These are phyloP conservation scores for Rhodomyrtus tomentosa DNA, from an alignment of 345 rosid genomes.

Conservation along the genomic window DNA sequence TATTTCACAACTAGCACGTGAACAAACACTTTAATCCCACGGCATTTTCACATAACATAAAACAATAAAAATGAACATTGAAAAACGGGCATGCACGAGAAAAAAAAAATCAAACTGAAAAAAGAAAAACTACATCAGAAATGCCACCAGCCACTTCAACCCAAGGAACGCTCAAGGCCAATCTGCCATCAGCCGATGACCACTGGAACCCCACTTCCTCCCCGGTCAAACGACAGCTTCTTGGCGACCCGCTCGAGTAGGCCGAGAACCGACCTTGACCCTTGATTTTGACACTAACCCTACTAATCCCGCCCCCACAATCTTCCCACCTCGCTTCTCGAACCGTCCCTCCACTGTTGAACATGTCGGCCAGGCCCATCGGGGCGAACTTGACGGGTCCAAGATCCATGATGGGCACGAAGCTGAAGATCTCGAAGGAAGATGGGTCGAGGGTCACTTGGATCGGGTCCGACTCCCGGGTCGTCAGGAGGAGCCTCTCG, in stretches of 20 bases:
- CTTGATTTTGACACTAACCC: constrained; percentile 28
- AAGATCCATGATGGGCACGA: constrained; percentile 35
- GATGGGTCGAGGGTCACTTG: constrained; percentile 46
- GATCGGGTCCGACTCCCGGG: constrained; percentile 29
- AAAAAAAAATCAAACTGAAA: background rate
- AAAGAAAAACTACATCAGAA: background rate
- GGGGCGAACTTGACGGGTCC: constrained; percentile 42
- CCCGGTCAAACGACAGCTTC: constrained; percentile 36
- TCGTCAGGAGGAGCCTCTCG: constrained; percentile 15
- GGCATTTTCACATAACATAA: background rate
- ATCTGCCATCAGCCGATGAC: constrained; percentile 40
- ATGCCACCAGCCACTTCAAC: constrained; percentile 5
- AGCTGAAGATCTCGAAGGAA: constrained; percentile 61
- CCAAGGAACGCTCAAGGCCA: constrained; percentile 46
- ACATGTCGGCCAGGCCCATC: constrained; percentile 53
- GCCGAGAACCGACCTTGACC: constrained; percentile 59
- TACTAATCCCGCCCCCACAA: background rate
- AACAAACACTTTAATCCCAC: background rate
- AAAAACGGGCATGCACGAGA: background rate
- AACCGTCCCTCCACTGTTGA: constrained; percentile 66
- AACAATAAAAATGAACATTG: background rate
- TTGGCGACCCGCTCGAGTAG: constrained; percentile 36
- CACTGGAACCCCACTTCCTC: constrained; percentile 29
- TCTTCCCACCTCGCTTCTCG: constrained; percentile 21
- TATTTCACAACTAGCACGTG: background rate